Evolutionary conservation across 164 flowering plant species (phyloP).

Genomic region (Nelumbo lutea): DNA sequence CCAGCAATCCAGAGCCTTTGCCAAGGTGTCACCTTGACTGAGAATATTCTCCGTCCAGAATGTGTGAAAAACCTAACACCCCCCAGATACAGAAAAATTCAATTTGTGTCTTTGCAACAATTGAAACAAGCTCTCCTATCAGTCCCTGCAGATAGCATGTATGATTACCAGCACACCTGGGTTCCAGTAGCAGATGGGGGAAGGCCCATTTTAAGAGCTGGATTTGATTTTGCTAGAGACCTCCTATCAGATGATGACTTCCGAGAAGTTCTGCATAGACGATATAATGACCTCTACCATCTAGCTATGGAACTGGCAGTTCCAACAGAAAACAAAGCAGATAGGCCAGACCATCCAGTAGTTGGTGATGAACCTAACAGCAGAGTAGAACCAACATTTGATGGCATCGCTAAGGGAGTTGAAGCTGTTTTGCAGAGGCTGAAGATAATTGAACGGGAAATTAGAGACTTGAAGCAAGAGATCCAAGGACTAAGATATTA

Average conservation of each 20-base stretch:
- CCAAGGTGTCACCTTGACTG: conserved; percentile 62
- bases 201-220: conserved; percentile 35
- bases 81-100: conserved; percentile 69
- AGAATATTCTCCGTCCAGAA: conserved; percentile 65
- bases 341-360: conserved; percentile 21
- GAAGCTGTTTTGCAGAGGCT: conserved; percentile 78
- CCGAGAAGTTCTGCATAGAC: conserved; percentile 71
- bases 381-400: conserved; percentile 61
- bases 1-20: conserved; percentile 79
- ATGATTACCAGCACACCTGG: conserved; percentile 97
- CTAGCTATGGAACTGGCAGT: conserved; percentile 81
- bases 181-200: conserved; percentile 58
- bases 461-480: conserved; percentile 87
- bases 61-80: conserved; percentile 68
- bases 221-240: conserved; percentile 80
- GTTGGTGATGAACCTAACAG: conserved; percentile 28
- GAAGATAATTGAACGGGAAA: conserved; percentile 81
- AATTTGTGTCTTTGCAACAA: conserved; percentile 44
- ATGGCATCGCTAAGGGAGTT: conserved; percentile 91
- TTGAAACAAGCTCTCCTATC: conserved; percentile 77
- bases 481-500: conserved; percentile 90
- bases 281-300: conserved; percentile 77
- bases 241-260: conserved; percentile 92
- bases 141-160: conserved; percentile 85
- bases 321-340: conserved; percentile 42